These are phyloP conservation scores for Quercus aquifolioides DNA, from an alignment of 306 rosid species.

Conservation along the genomic window DNA sequence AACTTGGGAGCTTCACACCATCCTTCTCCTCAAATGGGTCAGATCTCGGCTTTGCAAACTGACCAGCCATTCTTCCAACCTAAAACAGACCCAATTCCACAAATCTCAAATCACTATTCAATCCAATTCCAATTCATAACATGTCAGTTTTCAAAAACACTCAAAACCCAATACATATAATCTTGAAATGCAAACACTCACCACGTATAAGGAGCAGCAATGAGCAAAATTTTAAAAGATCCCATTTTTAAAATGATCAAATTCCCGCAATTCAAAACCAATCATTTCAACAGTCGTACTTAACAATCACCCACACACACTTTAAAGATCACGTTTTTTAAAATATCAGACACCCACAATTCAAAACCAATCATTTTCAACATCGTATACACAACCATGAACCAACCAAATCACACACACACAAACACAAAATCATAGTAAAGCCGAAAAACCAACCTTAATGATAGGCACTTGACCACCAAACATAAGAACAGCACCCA, in stretches of 20 bases:
- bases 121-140: background rate
- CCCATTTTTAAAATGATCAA: background rate
- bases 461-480: slow-evolving; percentile 70
- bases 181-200: background rate
- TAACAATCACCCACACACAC: background rate
- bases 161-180: background rate
- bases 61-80: slow-evolving; percentile 90
- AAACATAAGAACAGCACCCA: slow-evolving; percentile 78
- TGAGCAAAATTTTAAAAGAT: background rate
- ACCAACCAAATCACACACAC: background rate
- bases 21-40: slow-evolving; percentile 43
- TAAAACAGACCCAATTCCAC: slow-evolving; percentile 11
- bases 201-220: background rate
- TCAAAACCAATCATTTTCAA: too few relatives aligned
- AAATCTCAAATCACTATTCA: background rate
- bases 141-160: too few relatives aligned
- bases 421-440: too few relatives aligned
- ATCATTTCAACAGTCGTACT: background rate
- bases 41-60: slow-evolving; percentile 70
- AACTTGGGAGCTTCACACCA: slow-evolving; percentile 62
- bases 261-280: background rate
- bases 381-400: too few relatives aligned
- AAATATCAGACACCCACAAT: too few relatives aligned
- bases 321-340: too few relatives aligned
- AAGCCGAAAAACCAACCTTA: slow-evolving; percentile 35